These are phyloP conservation scores for Citrus glauca DNA, from an alignment of 345 rosid genomes.

Conservation along the genomic window DNA sequence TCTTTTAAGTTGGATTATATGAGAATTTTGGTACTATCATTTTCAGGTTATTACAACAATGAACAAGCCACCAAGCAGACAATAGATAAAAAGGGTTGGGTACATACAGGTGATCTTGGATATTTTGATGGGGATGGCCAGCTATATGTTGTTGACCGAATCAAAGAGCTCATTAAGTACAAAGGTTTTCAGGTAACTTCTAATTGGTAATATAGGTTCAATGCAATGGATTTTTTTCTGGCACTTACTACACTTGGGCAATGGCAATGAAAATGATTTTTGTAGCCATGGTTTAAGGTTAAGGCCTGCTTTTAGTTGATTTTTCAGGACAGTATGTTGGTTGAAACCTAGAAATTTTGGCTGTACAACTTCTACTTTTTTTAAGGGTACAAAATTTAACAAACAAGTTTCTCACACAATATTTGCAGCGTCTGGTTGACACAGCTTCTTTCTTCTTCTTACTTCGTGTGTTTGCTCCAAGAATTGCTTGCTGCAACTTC, in stretches of 20 bases:
- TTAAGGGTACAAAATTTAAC: neutral
- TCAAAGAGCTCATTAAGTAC: constrained; percentile 89
- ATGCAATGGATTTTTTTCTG: neutral
- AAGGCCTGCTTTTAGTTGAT: neutral
- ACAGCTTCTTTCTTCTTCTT: neutral
- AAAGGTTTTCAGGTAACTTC: constrained; percentile 84
- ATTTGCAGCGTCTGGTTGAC: neutral
- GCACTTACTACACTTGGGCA: neutral
- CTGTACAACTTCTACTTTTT: too few relatives aligned
- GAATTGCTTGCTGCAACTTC: too few relatives aligned
- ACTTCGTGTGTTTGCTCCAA: neutral
- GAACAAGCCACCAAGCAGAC: constrained; percentile 72
- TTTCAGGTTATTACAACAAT: constrained; percentile 73
- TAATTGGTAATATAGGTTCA: neutral
- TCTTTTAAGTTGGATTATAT: neutral
- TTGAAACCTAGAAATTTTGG: too few relatives aligned
- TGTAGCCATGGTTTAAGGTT: neutral
- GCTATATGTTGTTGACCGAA: constrained; percentile 72
- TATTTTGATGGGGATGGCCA: constrained; percentile 73
- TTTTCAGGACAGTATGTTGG: neutral
- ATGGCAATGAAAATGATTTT: neutral
- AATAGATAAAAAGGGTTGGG: constrained; percentile 79
- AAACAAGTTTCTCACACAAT: neutral
- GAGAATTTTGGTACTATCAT: neutral
- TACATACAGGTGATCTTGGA: constrained; percentile 91